Evolutionary conservation across 1,284 basidiomycete genomes (phyloP).

Genomic region (Cutaneotrichosporon cutaneum): DNA sequence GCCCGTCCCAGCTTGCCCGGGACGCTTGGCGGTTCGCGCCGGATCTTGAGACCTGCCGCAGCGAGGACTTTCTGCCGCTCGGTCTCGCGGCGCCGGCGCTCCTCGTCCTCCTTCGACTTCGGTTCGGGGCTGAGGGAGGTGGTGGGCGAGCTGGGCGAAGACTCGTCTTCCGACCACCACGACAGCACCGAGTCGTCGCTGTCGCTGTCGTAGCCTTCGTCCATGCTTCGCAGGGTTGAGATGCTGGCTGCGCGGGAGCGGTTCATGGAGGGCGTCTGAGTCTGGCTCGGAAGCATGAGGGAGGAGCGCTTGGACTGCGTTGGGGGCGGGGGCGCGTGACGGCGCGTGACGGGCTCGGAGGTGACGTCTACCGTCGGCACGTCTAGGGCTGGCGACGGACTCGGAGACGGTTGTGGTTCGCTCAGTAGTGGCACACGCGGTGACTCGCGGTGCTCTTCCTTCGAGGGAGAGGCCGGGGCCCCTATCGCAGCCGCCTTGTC

Average conservation of each 20-base stretch:
- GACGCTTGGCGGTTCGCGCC: conserved; percentile 41
- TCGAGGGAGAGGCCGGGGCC: too few species aligned
- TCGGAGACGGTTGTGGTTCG: too few species aligned
- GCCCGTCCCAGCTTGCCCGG: conserved; percentile 43
- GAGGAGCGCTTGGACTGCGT: background rate
- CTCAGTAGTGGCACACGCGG: background rate
- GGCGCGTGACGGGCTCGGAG: background rate
- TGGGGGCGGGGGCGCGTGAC: background rate
- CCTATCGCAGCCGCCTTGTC: too few species aligned
- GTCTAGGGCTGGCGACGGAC: background rate
- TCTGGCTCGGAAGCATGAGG: background rate
- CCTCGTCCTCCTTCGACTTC: conserved; percentile 57
- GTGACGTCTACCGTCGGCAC: background rate
- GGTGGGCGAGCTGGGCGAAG: conserved; percentile 21
- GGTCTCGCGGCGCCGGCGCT: conserved; percentile 65
- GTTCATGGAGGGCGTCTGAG: background rate
- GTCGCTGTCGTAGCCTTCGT: conserved; percentile 37
- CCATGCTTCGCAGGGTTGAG: conserved; percentile 15
- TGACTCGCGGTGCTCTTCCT: background rate
- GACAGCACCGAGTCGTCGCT: conserved; percentile 37
- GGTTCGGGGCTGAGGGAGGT: conserved; percentile 55
- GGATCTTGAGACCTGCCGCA: conserved; percentile 78
- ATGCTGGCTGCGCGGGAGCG: background rate
- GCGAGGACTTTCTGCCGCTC: conserved; percentile 79
- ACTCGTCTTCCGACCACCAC: conserved; percentile 47